These are phyloP conservation scores for Fusarium solani-melongenae DNA, from an alignment of 2,329 filamentous ascomycete genomes.

Conservation along the genomic window DNA sequence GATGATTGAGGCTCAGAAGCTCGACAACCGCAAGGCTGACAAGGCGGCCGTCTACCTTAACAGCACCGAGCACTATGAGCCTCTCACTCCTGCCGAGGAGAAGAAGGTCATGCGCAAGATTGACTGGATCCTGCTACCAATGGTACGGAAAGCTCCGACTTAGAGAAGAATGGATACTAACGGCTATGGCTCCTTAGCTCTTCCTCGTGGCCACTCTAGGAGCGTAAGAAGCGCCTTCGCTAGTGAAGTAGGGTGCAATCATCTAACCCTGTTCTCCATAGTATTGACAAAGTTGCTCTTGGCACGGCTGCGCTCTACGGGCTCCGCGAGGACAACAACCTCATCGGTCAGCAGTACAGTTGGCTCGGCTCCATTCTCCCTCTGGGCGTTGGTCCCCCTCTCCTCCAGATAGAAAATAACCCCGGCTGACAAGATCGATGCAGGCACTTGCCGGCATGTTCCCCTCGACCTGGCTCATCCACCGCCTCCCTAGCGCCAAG, in stretches of 20 bases:
- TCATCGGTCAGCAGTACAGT: slow-evolving; percentile 17
- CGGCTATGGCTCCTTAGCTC: neutral
- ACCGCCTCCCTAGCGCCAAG: slow-evolving; percentile 11
- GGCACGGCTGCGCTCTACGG: slow-evolving; percentile 12
- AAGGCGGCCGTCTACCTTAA: slow-evolving; percentile 10
- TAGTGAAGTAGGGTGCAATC: neutral
- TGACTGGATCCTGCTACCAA: neutral
- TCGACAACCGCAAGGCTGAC: slow-evolving; percentile 1
- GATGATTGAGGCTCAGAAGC: neutral
- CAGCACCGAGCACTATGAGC: neutral
- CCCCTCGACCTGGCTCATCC: slow-evolving; percentile 14
- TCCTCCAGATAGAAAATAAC: neutral
- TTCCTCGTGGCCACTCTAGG: slow-evolving; percentile 10
- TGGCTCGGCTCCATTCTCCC: slow-evolving; percentile 17
- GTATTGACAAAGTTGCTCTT: slow-evolving; percentile 18
- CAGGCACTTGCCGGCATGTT: slow-evolving; percentile 13
- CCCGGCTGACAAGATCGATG: neutral
- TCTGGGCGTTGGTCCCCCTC: neutral
- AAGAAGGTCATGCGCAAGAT: slow-evolving; percentile 9
- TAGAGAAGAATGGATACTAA: neutral
- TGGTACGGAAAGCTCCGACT: neutral
- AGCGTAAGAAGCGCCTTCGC: neutral
- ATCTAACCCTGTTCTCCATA: neutral
- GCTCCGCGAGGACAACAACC: slow-evolving; percentile 11
- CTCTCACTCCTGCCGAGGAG: slow-evolving; percentile 3